phyloP scores from a whole-genome alignment of 495 filamentous ascomycete species.

The Penicillium subrubescens region DNA sequence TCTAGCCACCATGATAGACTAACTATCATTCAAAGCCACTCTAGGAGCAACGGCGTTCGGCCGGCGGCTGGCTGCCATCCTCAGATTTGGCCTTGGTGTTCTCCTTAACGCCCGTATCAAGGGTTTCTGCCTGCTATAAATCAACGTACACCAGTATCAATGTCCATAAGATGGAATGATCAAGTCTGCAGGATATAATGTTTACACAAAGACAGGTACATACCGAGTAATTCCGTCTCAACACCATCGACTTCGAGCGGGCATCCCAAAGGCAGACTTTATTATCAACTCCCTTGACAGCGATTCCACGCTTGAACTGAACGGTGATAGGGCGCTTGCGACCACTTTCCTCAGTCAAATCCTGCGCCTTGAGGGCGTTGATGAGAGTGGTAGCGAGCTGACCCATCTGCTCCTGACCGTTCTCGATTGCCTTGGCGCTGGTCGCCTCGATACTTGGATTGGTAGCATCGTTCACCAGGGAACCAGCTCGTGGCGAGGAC shows the following conservation, averaged over 20 bases:
- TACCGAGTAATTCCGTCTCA: neutral
- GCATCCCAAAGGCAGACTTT: neutral
- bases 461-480: neutral
- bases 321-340: neutral
- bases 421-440: neutral
- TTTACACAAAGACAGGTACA: neutral
- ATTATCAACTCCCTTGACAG: neutral
- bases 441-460: neutral
- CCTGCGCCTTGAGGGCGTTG: neutral
- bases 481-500: constrained; percentile 14
- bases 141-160: neutral
- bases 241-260: neutral
- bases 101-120: neutral
- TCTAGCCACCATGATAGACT: neutral
- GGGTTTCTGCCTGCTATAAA: neutral
- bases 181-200: neutral
- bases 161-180: neutral
- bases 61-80: neutral
- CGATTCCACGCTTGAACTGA: neutral
- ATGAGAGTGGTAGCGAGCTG: neutral
- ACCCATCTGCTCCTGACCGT: neutral
- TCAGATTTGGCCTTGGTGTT: neutral
- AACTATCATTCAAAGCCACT: neutral
- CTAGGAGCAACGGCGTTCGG: neutral
- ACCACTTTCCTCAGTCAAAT: neutral